A percentile compares a stretch with the other conserved stretches of the same genome.
phyloP scores from a whole-genome alignment of 2,329 filamentous ascomycete genomes.

The Lecanicillium sp. region DNA sequence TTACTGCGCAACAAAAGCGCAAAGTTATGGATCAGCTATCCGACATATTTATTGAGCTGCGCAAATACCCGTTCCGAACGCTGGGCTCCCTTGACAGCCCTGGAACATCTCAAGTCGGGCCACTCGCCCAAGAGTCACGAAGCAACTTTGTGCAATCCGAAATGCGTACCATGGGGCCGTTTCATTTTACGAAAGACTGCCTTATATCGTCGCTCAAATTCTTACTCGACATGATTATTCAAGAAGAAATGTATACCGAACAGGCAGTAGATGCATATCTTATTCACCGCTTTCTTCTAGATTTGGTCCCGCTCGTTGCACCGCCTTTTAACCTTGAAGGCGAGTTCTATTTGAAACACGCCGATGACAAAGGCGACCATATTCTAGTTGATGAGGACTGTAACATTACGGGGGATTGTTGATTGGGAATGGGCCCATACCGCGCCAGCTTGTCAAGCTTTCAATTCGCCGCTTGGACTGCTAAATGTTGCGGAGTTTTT shows the following conservation, averaged over 20 bases:
- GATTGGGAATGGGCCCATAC: constrained; percentile 6
- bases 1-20: constrained; percentile 21
- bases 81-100: constrained; percentile 26
- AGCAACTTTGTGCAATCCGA: constrained; percentile 21
- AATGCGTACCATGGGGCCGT: constrained; percentile 26
- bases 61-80: constrained; percentile 24
- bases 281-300: constrained; percentile 32
- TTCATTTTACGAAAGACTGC: constrained; percentile 25
- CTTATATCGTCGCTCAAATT: constrained; percentile 22
- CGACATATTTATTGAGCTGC: constrained; percentile 29
- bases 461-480: constrained; percentile 12
- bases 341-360: constrained; percentile 36
- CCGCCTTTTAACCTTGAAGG: constrained; percentile 15
- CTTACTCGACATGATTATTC: constrained; percentile 28
- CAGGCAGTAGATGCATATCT: constrained; percentile 27
- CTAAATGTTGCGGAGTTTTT: constrained; percentile 33
- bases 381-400: constrained; percentile 4
- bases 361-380: constrained; percentile 18
- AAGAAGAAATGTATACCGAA: constrained; percentile 26
- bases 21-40: constrained; percentile 29
- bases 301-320: constrained; percentile 20
- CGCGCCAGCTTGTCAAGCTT: constrained; percentile 2
- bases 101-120: constrained; percentile 19
- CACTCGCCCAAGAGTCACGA: constrained; percentile 29
- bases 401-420: constrained; percentile 4